Percentiles rank a stretch among this genome's conserved stretches.
These are phyloP conservation scores for Trypanosoma vivax DNA, from an alignment of 208 protist species.

Conservation along the genomic window DNA sequence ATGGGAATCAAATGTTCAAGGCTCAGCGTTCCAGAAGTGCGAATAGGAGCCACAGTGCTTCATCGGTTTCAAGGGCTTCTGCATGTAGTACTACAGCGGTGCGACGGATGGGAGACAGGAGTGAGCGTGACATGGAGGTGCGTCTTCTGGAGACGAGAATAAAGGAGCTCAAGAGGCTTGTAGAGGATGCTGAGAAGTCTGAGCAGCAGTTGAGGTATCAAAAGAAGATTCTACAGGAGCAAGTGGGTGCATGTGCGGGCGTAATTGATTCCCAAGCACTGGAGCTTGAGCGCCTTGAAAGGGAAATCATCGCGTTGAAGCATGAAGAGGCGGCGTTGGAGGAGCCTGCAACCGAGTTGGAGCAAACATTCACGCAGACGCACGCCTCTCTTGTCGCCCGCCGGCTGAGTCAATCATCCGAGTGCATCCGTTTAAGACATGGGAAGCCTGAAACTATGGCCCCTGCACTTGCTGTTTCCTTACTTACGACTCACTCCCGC, in stretches of 20 bases:
- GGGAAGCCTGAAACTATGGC: conserved; percentile 5
- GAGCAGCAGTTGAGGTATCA: conserved; percentile 39
- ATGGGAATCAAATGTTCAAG: conserved; percentile 43
- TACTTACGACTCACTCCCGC: too few species aligned
- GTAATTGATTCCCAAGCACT: conserved; percentile 57
- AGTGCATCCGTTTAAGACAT: conserved; percentile 3
- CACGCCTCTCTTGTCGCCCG: conserved; percentile 61
- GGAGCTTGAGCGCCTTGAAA: conserved; percentile 39
- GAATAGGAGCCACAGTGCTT: conserved; percentile 4
- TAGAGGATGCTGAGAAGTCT: conserved; percentile 31
- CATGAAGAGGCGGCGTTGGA: conserved; percentile 30
- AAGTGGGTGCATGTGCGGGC: conserved; percentile 39
- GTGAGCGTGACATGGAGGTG: conserved; percentile 27
- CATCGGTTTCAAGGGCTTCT: background rate
- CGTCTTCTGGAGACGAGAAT: conserved; percentile 49
- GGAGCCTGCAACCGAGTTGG: conserved; percentile 33
- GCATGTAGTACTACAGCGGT: background rate
- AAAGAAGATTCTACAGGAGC: conserved; percentile 42
- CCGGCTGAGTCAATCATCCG: conserved; percentile 17
- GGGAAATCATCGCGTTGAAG: conserved; percentile 37
- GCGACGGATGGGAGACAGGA: background rate
- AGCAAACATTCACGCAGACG: conserved; percentile 70
- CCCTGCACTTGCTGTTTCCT: background rate
- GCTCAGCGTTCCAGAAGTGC: conserved; percentile 17
- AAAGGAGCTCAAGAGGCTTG: conserved; percentile 54